Base-by-base conservation (phyloP, 164 flowering plant genomes). In the Protea cynaroides region DNA sequence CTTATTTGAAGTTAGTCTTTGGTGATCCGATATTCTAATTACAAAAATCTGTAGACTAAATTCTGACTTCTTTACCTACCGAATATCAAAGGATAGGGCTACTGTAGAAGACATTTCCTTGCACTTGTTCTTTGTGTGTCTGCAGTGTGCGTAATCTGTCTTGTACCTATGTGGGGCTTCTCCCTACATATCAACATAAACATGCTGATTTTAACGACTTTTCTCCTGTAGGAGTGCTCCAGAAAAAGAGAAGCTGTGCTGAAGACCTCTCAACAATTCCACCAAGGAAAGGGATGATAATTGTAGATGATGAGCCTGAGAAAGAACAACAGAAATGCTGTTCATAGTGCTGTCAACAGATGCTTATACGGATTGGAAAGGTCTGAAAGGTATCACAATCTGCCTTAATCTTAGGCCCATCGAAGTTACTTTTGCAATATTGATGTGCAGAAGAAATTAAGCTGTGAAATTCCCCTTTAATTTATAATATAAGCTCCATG, bases 301-400 rank as follows among this genome's bases (percentile, higher is more conserved):
- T 70, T 63, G 61, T 74, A 15, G 77, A 74, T 49, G 77, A 74
- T n/a, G 74, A 70, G 29, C 74, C 77, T 19, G 77, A 74, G 44
- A 70, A 13, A 53, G 77, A 70, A 64, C 77, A 63, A 43, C 71
- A 74, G 54, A 74, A 56, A 56, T 74, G 77, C 53, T 74, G 77
- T 58, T 74, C 77, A 36, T 74, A 70, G 38, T 37, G 24, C 37
- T 15, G 7, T 53, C 13, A 40, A 0, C 17, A 23, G 10, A n/a
- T 19, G 38, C 43, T 40, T 22, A 8, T 56, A 22, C 67, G 40
- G 51, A 55, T 55, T 15, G 29, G 51, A 38, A 38, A 47, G 56
- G 55, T 60, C 52, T 38, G 24, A 25, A 55, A 43, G 37, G 49
- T 56, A 56, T 23, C 21, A 18, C 13, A 8, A 47, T 24, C 10